Evolutionary conservation across 306 rosid genomes (phyloP).

Genomic region (Prunus armeniaca): DNA sequence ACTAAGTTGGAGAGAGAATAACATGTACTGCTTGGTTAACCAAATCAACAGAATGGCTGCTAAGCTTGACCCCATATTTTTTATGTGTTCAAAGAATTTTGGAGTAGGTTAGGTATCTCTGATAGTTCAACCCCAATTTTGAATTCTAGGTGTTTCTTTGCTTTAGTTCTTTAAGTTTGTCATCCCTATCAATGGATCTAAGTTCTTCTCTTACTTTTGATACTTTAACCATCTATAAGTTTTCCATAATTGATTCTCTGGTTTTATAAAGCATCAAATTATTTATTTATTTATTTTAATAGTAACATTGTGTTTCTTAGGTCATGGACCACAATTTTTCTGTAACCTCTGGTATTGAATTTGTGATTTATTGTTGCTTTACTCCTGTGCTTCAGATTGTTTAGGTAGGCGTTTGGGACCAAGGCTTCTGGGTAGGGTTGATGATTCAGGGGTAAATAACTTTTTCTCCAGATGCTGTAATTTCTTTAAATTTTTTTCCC

Average conservation of each 20-base stretch:
- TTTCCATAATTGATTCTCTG: conserved; percentile 6
- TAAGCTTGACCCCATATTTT: not conserved
- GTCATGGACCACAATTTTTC: conserved; percentile 17
- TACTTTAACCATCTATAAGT: conserved; percentile 2
- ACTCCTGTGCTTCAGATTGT: conserved; percentile 67
- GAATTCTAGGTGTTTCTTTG: not conserved
- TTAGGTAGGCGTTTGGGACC: conserved; percentile 99
- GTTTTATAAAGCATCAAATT: not conserved
- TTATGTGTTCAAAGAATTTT: not conserved
- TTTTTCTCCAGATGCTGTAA: conserved; percentile 15
- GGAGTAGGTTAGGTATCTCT: not conserved
- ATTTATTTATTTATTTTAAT: not conserved
- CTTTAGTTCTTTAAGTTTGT: not conserved
- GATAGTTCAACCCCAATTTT: not conserved
- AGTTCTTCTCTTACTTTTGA: conserved; percentile 7
- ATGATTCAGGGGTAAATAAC: conserved; percentile 86
- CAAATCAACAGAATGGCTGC: not conserved
- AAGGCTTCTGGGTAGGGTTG: conserved; percentile 89
- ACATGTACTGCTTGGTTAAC: not conserved
- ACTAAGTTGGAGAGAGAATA: not conserved
- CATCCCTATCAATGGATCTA: not conserved
- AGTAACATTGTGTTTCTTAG: conserved; percentile 11
- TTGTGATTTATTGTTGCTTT: conserved; percentile 22
- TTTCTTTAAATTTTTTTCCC: not conserved
- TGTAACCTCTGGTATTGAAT: conserved; percentile 16